phyloP scores from a whole-genome alignment of 768 basidiomycete species.

The Paxillus ammoniavirescens region DNA sequence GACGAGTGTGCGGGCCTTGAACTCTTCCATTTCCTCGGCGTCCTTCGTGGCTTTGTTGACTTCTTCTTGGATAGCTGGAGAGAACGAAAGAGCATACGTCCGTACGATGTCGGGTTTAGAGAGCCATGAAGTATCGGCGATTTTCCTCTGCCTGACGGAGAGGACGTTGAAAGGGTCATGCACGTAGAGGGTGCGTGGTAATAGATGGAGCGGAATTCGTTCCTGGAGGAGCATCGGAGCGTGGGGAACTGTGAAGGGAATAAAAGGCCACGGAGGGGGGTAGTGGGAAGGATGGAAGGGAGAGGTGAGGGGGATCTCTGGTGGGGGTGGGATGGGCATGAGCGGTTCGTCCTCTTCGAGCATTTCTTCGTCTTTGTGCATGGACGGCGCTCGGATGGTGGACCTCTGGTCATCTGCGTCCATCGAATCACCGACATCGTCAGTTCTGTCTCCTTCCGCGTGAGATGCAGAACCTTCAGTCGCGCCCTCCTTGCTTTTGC shows the following conservation, averaged over 20 bases:
- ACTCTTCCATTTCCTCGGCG: slow-evolving; percentile 8
- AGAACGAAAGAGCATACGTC: slow-evolving; percentile 28
- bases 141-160: slow-evolving; percentile 1
- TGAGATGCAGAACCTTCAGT: background rate
- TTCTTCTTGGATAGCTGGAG: background rate
- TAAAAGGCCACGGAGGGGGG: slow-evolving; percentile 40
- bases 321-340: background rate
- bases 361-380: background rate
- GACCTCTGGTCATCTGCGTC: background rate
- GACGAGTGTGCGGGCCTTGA: slow-evolving; percentile 18
- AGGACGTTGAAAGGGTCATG: slow-evolving; percentile 44
- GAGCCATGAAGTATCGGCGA: slow-evolving; percentile 22
- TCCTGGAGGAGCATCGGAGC: slow-evolving; percentile 31
- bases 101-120: slow-evolving; percentile 30
- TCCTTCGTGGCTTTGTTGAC: slow-evolving; percentile 3
- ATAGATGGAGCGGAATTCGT: slow-evolving; percentile 31
- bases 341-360: background rate
- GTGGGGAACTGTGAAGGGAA: slow-evolving; percentile 31
- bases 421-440: background rate
- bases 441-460: background rate
- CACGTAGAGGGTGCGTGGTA: slow-evolving; percentile 41
- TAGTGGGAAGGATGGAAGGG: slow-evolving; percentile 37
- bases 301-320: slow-evolving; percentile 13
- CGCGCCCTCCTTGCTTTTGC: background rate
- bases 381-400: background rate